These are phyloP conservation scores for Rickenella mellea DNA, from an alignment of 768 basidiomycete species.

Conservation along the genomic window DNA sequence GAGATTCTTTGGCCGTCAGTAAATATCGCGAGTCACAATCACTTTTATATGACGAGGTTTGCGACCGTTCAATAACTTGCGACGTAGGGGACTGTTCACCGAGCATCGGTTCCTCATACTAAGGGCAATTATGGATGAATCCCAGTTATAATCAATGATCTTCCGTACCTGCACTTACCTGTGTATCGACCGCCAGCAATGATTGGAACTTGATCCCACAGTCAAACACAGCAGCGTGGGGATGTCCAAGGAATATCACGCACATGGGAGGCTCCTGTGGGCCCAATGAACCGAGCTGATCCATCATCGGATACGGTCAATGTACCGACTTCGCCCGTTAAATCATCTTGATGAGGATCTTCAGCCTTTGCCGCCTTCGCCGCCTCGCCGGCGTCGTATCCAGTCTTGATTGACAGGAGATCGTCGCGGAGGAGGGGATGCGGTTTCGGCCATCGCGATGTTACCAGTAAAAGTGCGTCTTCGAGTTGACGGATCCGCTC, in stretches of 20 bases:
- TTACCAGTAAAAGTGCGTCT: conserved; percentile 41
- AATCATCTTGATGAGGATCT: conserved; percentile 24
- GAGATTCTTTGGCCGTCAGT: conserved; percentile 20
- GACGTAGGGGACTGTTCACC: too few relatives aligned
- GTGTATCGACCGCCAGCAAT: too few relatives aligned
- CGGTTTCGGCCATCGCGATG: conserved; percentile 41
- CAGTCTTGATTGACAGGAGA: conserved; percentile 1
- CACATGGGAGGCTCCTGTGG: conserved; percentile 48
- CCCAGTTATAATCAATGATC: too few relatives aligned
- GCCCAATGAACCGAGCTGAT: conserved; percentile 64
- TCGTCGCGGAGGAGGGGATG: conserved; percentile 2
- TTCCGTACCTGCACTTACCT: too few relatives aligned
- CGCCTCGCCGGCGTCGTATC: neutral
- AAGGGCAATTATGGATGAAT: too few relatives aligned
- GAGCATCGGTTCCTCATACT: too few relatives aligned
- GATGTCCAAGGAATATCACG: too few relatives aligned
- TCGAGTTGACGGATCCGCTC: conserved; percentile 59
- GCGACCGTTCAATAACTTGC: too few relatives aligned
- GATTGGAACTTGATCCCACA: too few relatives aligned
- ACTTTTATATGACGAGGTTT: neutral
- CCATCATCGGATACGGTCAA: conserved; percentile 63
- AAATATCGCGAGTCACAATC: neutral
- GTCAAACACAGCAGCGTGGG: too few relatives aligned
- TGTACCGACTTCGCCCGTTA: conserved; percentile 56
- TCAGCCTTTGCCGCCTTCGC: conserved; percentile 19